Percentiles rank a stretch among this genome's conserved stretches.
Evolutionary conservation across 139 green algal genomes (phyloP).

Genomic region (Coelastrella sp.): DNA sequence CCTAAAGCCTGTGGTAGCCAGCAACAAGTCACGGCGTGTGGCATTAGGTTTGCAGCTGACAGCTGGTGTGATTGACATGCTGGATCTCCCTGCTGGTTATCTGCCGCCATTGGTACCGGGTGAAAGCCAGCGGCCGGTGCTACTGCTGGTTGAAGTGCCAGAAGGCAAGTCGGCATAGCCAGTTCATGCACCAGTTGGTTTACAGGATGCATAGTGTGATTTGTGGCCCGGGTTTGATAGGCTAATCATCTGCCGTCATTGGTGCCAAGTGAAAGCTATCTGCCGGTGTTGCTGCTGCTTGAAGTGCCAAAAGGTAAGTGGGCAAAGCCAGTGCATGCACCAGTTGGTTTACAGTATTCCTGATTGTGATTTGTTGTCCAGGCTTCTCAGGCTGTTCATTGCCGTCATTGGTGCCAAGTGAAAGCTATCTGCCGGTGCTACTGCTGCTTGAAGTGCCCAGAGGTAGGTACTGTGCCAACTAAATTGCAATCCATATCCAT

Average conservation of each 20-base stretch:
- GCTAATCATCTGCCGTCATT: no score
- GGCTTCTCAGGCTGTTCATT: no score
- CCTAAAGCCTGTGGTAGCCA: background rate
- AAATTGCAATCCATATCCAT: background rate
- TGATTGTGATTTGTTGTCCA: no score
- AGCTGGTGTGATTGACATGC: background rate
- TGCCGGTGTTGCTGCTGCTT: no score
- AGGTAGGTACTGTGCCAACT: background rate
- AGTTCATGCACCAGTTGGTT: no score
- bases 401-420: background rate
- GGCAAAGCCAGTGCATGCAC: no score
- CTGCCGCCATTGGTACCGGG: background rate
- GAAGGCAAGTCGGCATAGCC: background rate
- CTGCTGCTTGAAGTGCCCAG: background rate
- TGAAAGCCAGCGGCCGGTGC: constrained; percentile 23
- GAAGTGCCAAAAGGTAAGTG: no score
- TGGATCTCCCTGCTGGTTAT: background rate
- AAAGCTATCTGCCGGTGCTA: background rate
- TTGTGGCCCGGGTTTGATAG: no score
- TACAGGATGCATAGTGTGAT: no score
- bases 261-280: no score
- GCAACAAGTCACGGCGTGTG: background rate
- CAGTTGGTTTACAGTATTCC: no score
- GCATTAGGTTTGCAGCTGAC: background rate
- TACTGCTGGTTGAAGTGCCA: constrained; percentile 20